Base-by-base conservation (phyloP, 129 eudicot species). In the Flaveria linearis region DNA sequence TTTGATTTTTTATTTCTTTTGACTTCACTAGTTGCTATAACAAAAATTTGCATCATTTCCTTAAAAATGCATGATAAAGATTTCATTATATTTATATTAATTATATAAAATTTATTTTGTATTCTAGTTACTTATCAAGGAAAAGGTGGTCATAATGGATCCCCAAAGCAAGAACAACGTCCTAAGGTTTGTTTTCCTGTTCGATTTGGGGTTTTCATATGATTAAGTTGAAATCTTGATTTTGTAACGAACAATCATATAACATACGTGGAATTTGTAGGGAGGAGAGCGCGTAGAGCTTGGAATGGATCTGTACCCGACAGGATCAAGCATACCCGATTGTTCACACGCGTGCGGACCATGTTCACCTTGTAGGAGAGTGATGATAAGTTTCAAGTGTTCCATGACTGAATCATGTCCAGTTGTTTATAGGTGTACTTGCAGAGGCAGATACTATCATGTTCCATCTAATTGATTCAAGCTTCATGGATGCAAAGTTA, bases 261-360 rank as follows among this genome's bases (percentile, higher is more conserved):
- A 36, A 57, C 14, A 14, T 52, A 17, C 43, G 53, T 20, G 5
- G 52, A n/a, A 39, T 22, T 55, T 77, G 33, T 50, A 80, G 86
- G 85, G 39, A 23, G 82, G 60, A 46, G 60, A 55, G 25, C 81
- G 62, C 12, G 85, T 72, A 47, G 93, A 85, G 61, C 75, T 87
- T 13, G 88, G 88, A 28, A 85, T 85, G 96, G 96, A 93, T 78
- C 61, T 88, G 42, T 93, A 88, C 64, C 93, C 96, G 18, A 91
- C 97, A 3, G 98, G 98, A 23, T 93, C 98, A 47, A 93, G 97
- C 84, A 68, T 93, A 77, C 98, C 98, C 2, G 97, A 93, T 52
- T 93, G 98, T 61, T 79, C 91, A 16, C 97, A 93, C 53, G 98
- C 98, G 12, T 93, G 98, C 7, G 98, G 98, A 2, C 84, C 95